These are phyloP conservation scores for Clonostachys chloroleuca DNA, from an alignment of 2,329 filamentous ascomycete genomes.

Conservation along the genomic window DNA sequence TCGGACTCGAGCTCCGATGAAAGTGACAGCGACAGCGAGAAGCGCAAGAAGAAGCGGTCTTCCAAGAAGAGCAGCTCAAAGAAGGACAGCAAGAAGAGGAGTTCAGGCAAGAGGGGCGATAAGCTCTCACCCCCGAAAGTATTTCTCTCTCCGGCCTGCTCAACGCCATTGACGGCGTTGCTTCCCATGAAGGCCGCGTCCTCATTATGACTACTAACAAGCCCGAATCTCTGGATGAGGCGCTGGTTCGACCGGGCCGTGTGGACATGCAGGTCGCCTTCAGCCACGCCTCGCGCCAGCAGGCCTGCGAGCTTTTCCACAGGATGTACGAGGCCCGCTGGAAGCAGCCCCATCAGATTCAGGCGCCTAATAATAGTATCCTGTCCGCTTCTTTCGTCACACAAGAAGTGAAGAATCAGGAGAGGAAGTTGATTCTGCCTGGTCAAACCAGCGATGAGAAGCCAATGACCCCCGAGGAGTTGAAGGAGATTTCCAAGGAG, in stretches of 20 bases:
- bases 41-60: constrained; percentile 8
- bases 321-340: constrained; percentile 48
- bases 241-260: constrained; percentile 68
- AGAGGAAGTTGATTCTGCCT: not conserved
- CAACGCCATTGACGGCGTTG: constrained; percentile 81
- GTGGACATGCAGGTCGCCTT: constrained; percentile 69
- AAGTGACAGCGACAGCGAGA: constrained; percentile 14
- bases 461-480: constrained; percentile 24
- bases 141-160: constrained; percentile 76
- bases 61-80: constrained; percentile 6
- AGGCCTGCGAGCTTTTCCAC: constrained; percentile 54
- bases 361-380: not conserved
- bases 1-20: constrained; percentile 10
- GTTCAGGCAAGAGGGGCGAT: constrained; percentile 11
- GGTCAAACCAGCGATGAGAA: constrained; percentile 2
- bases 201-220: constrained; percentile 82
- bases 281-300: constrained; percentile 46
- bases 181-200: constrained; percentile 72
- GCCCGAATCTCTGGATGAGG: constrained; percentile 67
- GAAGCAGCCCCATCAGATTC: constrained; percentile 3
- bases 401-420: constrained; percentile 1
- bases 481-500: constrained; percentile 35
- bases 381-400: not conserved
- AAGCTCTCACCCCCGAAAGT: constrained; percentile 19
- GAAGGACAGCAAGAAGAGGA: constrained; percentile 5